Base-by-base conservation (phyloP, 768 basidiomycete species). In the Goffeauzyma gilvescens region DNA sequence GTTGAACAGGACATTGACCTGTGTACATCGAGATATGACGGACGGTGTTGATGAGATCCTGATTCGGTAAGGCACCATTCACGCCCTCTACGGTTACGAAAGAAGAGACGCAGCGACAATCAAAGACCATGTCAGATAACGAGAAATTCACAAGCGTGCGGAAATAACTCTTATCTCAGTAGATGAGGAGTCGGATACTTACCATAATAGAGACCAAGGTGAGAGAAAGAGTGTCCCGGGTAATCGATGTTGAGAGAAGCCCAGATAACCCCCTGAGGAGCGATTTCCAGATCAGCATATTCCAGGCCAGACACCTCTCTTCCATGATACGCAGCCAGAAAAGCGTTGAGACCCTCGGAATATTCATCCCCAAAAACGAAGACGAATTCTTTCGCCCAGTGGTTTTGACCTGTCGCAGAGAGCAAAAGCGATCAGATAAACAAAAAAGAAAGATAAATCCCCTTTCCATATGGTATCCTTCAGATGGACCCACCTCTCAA, bases 61-160 rank as follows among this genome's bases (percentile, higher is more conserved):
- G 87, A 56, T 98, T 98, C 4, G 93, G 87, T 32, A 96, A 68
- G 17, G 86, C 78, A 17, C 87, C 93, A 57, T 96, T 95, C 3
- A 85, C 68, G 10, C 90, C 93, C 71, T 96, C 90, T 96, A 60
- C n/a, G n/a, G n/a, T n/a, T n/a, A n/a, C n/a, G n/a, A n/a, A n/a
- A 12, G 4, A 24, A 28, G 4, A 14, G 10, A 5, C 38, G 40
- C 8, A 23, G 10, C 31, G 9, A 40, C n/a, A 46, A 41, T 13
- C 13, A 42, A 7, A 34, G 41, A 31, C 23, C 26, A 27, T 25
- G 23, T 32, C n/a, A 23, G 2, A 13, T 24, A 12, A 3, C 2
- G 18, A 14, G 25, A 23, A 22, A 23, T 17, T 6, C 23, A 5
- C 7, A 1, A 32, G 25, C n/a, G n/a, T 17, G 10, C 17, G 20